phyloP scores from a whole-genome alignment of 768 basidiomycete genomes.

The Lepiota venenata region DNA sequence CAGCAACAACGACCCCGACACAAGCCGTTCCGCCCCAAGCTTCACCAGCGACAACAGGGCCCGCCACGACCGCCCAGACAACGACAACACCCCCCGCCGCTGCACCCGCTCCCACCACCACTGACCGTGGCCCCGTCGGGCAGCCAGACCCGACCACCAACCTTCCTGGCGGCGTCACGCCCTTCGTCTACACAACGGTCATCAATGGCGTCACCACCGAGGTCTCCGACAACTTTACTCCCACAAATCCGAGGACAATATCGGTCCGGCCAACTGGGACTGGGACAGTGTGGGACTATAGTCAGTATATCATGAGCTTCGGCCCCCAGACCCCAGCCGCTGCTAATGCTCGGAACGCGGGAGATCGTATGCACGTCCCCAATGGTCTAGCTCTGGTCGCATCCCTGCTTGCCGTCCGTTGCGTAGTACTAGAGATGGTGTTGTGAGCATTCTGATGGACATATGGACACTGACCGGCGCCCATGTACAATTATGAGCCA shows the following conservation, averaged over 20 bases:
- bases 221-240: constrained; percentile 35
- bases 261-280: constrained; percentile 18
- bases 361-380: background rate
- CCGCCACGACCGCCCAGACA: constrained; percentile 17
- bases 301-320: constrained; percentile 7
- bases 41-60: constrained; percentile 15
- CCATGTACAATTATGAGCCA: background rate
- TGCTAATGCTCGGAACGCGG: background rate
- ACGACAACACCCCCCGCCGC: background rate
- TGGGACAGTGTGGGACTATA: constrained; percentile 28
- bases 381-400: background rate
- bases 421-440: no score
- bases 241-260: constrained; percentile 32
- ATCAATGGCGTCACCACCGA: constrained; percentile 31
- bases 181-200: constrained; percentile 49
- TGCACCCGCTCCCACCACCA: constrained; percentile 6
- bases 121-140: constrained; percentile 52
- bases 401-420: background rate
- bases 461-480: background rate
- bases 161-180: constrained; percentile 43
- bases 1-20: constrained; percentile 21
- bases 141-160: constrained; percentile 39
- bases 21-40: constrained; percentile 20
- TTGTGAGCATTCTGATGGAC: background rate
- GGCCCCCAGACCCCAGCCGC: constrained; percentile 5